Percentiles rank a stretch among this genome's conserved stretches.
These are phyloP conservation scores for Thermomyces lanuginosus DNA, from an alignment of 2,329 filamentous ascomycete species.

Conservation along the genomic window DNA sequence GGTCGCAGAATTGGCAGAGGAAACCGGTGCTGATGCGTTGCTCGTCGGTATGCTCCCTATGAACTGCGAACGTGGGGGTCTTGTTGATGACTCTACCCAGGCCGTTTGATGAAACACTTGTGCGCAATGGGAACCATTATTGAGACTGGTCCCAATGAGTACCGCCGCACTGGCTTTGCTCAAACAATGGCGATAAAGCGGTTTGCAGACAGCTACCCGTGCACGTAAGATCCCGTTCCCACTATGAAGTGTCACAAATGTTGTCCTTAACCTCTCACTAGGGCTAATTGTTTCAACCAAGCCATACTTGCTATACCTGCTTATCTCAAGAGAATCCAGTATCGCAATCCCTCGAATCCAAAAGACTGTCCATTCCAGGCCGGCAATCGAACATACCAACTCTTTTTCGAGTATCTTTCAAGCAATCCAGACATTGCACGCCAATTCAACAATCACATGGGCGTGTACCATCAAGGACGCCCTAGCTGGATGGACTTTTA, in stretches of 20 bases:
- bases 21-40: conserved; percentile 6
- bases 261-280: too few relatives aligned
- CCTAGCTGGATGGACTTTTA: conserved; percentile 5
- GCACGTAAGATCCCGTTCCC: conserved; percentile 10
- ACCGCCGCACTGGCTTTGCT: conserved; percentile 18
- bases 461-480: conserved; percentile 2
- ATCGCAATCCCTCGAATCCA: not conserved
- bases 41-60: conserved; percentile 12
- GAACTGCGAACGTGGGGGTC: too few relatives aligned
- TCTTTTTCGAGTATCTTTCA: not conserved
- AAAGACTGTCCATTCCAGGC: conserved; percentile 1
- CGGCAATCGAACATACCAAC: conserved; percentile 2
- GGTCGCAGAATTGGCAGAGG: conserved; percentile 6
- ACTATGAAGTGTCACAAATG: not conserved
- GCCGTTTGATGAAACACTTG: conserved; percentile 20
- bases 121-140: conserved; percentile 19
- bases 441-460: conserved; percentile 4
- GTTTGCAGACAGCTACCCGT: conserved; percentile 12
- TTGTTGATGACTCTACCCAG: too few relatives aligned
- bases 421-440: not conserved
- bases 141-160: conserved; percentile 18
- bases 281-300: too few relatives aligned
- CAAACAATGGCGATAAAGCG: conserved; percentile 12
- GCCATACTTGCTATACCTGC: too few relatives aligned
- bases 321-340: conserved; percentile 1